Evolutionary conservation across 108 stramenopile species (phyloP).

Genomic region (Chaetoceros muelleri): DNA sequence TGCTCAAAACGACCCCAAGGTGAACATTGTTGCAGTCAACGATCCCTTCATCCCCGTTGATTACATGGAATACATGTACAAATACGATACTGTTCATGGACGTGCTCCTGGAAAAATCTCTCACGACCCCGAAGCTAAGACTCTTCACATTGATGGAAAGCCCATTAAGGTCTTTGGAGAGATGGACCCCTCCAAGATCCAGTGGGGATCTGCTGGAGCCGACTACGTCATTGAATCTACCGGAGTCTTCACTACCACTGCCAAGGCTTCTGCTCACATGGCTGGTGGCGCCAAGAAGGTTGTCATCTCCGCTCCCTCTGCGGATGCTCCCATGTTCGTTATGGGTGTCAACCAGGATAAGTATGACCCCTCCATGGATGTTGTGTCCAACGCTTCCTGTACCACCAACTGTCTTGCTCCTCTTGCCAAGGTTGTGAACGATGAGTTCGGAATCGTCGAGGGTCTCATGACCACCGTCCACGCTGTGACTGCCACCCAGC

Average conservation of each 20-base stretch:
- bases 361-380: conserved; percentile 71
- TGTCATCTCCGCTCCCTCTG: conserved; percentile 92
- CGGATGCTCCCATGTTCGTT: conserved; percentile 97
- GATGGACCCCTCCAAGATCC: conserved; percentile 88
- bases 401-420: conserved; percentile 99
- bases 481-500: conserved; percentile 80
- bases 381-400: conserved; percentile 97
- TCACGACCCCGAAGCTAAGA: conserved; percentile 54
- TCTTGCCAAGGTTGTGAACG: conserved; percentile 90
- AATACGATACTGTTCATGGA: conserved; percentile 96
- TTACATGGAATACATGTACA: conserved; percentile 94
- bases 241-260: conserved; percentile 88
- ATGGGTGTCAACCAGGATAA: conserved; percentile 92
- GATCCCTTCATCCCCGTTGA: conserved; percentile 82
- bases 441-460: conserved; percentile 69
- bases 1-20: conserved; percentile 77
- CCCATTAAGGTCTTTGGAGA: conserved; percentile 77
- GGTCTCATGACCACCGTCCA: conserved; percentile 90
- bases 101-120: conserved; percentile 63
- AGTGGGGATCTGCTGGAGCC: conserved; percentile 88
- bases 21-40: conserved; percentile 97
- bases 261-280: conserved; percentile 83
- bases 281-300: conserved; percentile 95
- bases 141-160: conserved; percentile 79
- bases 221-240: conserved; percentile 93